These are phyloP conservation scores for Termitomyces sp. DNA, from an alignment of 768 basidiomycete species.

Conservation along the genomic window DNA sequence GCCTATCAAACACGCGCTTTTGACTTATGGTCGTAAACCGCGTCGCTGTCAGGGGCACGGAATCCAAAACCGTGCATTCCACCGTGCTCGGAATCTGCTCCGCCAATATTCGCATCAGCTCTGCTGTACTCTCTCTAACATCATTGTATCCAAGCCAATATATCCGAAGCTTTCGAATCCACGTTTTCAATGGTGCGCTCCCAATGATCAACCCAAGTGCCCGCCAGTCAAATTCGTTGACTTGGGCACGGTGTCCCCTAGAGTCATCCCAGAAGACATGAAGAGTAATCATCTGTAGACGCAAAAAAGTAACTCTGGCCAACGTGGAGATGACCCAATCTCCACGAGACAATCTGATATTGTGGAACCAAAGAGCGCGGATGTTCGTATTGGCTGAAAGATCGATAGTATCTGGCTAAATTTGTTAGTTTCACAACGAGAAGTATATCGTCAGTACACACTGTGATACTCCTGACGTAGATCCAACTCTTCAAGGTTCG, in stretches of 20 bases:
- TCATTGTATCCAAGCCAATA: background rate
- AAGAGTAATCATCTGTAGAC: constrained; percentile 2
- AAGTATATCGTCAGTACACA: background rate
- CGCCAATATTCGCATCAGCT: background rate
- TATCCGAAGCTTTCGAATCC: background rate
- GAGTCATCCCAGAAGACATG: background rate
- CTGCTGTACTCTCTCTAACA: background rate
- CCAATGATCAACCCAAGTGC: background rate
- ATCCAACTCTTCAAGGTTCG: constrained; percentile 5
- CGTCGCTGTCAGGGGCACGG: no score
- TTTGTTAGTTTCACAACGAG: background rate
- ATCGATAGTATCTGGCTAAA: background rate
- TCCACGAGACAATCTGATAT: background rate
- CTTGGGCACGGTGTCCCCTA: no score
- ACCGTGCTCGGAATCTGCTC: no score
- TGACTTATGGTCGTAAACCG: no score
- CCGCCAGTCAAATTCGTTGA: no score
- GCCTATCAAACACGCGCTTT: no score
- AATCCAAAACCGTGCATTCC: no score
- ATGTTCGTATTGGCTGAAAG: constrained; percentile 4
- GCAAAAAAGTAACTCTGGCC: background rate
- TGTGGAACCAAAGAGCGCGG: constrained; percentile 9
- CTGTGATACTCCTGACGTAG: background rate
- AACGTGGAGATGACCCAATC: background rate
- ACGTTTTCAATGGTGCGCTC: background rate